Base-by-base conservation (phyloP, 2,329 filamentous ascomycete species). In the Aureobasidium leucospermi region DNA sequence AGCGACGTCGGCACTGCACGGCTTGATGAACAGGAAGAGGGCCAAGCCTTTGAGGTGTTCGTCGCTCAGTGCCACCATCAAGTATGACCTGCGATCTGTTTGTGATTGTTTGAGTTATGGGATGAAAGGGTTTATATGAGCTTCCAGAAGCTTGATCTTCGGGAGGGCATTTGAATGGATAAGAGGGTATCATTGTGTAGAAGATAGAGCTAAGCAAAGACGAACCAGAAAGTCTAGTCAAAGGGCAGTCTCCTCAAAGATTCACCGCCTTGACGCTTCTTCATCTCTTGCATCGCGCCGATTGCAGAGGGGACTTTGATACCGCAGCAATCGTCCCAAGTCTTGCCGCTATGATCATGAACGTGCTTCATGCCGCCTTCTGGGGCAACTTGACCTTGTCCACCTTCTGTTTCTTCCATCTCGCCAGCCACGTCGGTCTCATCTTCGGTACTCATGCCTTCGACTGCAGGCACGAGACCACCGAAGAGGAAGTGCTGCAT, bases 401-500 rank as follows among this genome's bases (percentile, higher is more conserved):
- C 81, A 11, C 71, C 72, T 39, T 74, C 72, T 10, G 80, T 81
- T 47, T 71, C 73, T 34, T 72, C 74, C 6, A 65, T 64, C 47
- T 75, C 76, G 9, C 78, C 75, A 11, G 76, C 80, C 1, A 73
- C 74, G 28, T 81, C 79, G 1, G 75, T 74, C 48, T 84, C 80
- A 29, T 76, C 75, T 66, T 85, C 83, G 48, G 78, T 81, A 63
- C 84, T 88, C 94, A 99, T 97, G 1, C 84, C 89, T 23, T 90
- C 84, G 0, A 80, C 84, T 0, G 93, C 90, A 0, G 90, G 87
- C 1, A 99, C 80, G 53, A 99, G 74, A 8, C 85, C 87, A 0
- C 94, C 94, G 69, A 99, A 99, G 58, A 99, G 70, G 67, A 99
- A 99, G 73, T 99, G 95, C 75, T 99, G 94, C 91, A 97, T 97